phyloP scores from a whole-genome alignment of 805 yeast species.

The Suhomyces xylopsoci region DNA sequence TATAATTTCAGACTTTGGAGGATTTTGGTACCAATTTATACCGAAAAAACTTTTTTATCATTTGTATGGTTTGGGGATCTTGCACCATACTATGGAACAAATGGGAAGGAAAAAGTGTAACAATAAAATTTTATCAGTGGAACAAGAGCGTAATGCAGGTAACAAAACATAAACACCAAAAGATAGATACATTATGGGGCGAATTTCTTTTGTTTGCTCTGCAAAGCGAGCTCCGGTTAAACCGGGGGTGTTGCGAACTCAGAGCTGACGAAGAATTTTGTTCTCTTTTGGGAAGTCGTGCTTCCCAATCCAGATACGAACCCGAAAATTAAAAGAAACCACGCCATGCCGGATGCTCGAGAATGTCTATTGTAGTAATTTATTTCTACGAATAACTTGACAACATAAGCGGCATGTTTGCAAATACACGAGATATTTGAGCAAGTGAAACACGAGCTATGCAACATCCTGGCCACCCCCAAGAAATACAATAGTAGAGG shows the following conservation, averaged over 20 bases:
- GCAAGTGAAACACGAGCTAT: background rate
- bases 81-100: background rate
- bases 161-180: background rate
- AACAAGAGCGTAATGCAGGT: background rate
- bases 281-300: background rate
- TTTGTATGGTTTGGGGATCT: background rate
- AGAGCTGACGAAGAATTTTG: background rate
- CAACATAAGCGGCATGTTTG: background rate
- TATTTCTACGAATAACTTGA: background rate
- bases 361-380: background rate
- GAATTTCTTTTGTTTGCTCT: background rate
- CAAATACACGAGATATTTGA: background rate
- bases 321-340: background rate
- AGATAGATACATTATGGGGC: background rate
- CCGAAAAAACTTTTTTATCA: background rate
- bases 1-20: background rate
- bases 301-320: background rate
- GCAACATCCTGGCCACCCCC: background rate
- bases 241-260: background rate
- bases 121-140: background rate
- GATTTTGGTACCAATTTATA: constrained; percentile 5
- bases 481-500: background rate
- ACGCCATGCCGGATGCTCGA: background rate
- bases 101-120: background rate
- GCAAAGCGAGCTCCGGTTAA: background rate